These are phyloP conservation scores for Ustilago hordei DNA, from an alignment of 1,284 basidiomycete genomes.

Conservation along the genomic window DNA sequence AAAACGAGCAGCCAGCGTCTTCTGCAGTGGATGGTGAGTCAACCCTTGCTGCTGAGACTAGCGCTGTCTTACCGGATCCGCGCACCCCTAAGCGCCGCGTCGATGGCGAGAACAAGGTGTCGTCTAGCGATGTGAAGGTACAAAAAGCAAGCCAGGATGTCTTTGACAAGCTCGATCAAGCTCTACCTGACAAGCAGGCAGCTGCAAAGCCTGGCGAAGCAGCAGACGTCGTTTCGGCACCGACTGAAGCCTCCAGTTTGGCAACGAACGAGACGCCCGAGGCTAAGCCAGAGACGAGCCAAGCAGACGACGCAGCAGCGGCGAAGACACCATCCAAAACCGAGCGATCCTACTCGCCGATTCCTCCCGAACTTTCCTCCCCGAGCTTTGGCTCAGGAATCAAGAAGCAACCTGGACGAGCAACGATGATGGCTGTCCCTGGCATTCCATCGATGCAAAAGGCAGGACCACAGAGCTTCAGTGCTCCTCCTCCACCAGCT, in stretches of 20 bases:
- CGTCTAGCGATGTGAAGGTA: background rate
- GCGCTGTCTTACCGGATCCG: background rate
- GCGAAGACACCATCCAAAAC: conserved; percentile 10
- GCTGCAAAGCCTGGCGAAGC: background rate
- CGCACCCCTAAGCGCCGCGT: conserved; percentile 19
- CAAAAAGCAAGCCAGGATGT: conserved; percentile 1
- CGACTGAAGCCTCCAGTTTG: background rate
- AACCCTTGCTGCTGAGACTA: background rate
- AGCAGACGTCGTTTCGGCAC: background rate
- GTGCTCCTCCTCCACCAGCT: conserved; percentile 37
- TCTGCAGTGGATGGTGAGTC: background rate
- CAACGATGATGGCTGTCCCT: conserved; percentile 64
- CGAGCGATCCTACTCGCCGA: conserved; percentile 11
- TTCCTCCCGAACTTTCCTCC: conserved; percentile 13
- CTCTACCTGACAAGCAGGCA: background rate
- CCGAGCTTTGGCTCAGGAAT: conserved; percentile 36
- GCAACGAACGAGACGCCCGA: background rate
- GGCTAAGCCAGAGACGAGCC: background rate
- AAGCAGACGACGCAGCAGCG: background rate
- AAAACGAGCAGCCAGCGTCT: background rate
- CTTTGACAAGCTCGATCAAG: background rate
- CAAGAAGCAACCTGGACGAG: conserved; percentile 56
- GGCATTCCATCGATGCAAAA: conserved; percentile 62
- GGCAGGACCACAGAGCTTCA: conserved; percentile 57
- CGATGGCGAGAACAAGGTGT: background rate